Evolutionary conservation across 1,284 basidiomycete species (phyloP).

Genomic region (Austroboletus rostrupii): DNA sequence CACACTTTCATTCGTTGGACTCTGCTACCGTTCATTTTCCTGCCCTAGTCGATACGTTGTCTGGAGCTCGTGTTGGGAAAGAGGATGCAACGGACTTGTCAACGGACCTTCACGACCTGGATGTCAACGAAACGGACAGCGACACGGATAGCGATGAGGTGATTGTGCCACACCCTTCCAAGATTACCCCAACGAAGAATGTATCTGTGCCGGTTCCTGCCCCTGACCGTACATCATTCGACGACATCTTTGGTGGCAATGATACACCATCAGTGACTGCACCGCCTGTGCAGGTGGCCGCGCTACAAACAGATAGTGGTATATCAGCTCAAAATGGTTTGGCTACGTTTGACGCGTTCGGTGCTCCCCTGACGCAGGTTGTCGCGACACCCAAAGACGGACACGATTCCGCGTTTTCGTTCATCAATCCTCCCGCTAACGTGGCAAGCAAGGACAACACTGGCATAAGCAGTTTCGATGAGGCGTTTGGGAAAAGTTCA

Average conservation of each 20-base stretch:
- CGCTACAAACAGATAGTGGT: conserved; percentile 21
- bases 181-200: conserved; percentile 20
- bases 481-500: conserved; percentile 59
- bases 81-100: conserved; percentile 52
- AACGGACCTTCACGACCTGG: conserved; percentile 59
- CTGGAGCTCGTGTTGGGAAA: conserved; percentile 18
- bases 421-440: conserved; percentile 19
- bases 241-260: conserved; percentile 30
- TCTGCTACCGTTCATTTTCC: conserved; percentile 40
- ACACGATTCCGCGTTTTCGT: conserved; percentile 20
- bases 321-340: conserved; percentile 20
- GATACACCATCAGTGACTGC: conserved; percentile 3
- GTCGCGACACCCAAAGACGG: conserved; percentile 15
- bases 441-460: conserved; percentile 22
- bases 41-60: conserved; percentile 38
- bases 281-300: conserved; percentile 4
- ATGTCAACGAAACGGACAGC: conserved; percentile 58
- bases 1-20: conserved; percentile 29
- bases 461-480: conserved; percentile 70
- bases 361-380: conserved; percentile 23
- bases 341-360: conserved; percentile 29
- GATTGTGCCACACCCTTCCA: conserved; percentile 20
- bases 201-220: conserved; percentile 18
- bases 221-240: conserved; percentile 22
- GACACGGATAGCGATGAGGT: conserved; percentile 42